Evolutionary conservation across 2,329 filamentous ascomycete genomes (phyloP), one percentile per base, ranked within the genome.

Genomic region (Apiospora marii): DNA sequence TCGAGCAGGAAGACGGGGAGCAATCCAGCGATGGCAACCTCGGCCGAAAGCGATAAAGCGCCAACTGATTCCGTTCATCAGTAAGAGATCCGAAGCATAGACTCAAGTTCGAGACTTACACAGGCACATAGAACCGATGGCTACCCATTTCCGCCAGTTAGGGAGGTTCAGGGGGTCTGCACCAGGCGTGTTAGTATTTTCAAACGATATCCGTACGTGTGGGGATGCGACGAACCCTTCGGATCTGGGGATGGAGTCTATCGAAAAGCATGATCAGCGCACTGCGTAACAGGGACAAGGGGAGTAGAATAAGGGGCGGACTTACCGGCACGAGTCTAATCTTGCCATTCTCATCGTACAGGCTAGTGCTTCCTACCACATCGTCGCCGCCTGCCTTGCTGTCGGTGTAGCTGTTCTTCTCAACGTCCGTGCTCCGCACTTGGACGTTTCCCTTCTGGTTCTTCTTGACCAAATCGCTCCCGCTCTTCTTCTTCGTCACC

Each of bases 1-100:
- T 82, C 79, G 70, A 82, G 77, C 12, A 80, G 74, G 71, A 82
- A 83, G 37, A 83, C 77, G 51, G 82, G 81, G 14, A 82, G 74
- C 48, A 82, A 74, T 4, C 76, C 75, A 46, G 77, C 79, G 68
- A 82, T 77, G 67, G 80, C 78, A 46, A 77, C 44, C 64, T 78
- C 77, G 41, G 78, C 75, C 4, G 79, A 75, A 27, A 80, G 74
- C 3, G 79, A 78, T 0, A 82, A 72, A 5, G 78, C 76, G 43
- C 79, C 80, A 68, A 80, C 77, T 79, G 37, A 16, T 13, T 37
- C 24, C n/a, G 22, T 64, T 37, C 27, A n/a, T 51, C 12, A 48
- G 30, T 12, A 61, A 34, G 3, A 6, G 74, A 68, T 10, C 44
- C 30, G 30, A 51, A 30, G 41, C 19, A 27, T 10, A 37, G 24